These are phyloP conservation scores for Komagataella pastoris DNA, from an alignment of 805 yeast genomes.

Conservation along the genomic window DNA sequence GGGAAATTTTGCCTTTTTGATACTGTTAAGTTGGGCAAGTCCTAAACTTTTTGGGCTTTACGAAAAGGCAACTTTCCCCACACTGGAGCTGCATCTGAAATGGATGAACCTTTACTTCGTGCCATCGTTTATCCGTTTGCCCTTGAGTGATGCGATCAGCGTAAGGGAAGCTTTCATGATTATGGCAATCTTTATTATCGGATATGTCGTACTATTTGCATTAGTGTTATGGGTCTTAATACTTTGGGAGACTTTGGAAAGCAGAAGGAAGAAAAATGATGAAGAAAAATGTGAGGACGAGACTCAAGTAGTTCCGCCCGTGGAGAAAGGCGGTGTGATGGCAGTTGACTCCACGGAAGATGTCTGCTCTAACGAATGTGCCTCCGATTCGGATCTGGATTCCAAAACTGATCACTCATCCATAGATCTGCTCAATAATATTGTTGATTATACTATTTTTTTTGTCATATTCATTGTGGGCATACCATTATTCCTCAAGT, in stretches of 20 bases:
- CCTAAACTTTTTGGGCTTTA: constrained; percentile 15
- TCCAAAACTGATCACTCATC: constrained; percentile 2
- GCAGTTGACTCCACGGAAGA: not conserved
- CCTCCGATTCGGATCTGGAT: constrained; percentile 5
- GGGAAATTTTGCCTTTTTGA: constrained; percentile 28
- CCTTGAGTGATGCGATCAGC: constrained; percentile 50
- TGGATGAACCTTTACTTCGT: constrained; percentile 76
- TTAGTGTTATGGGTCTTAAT: constrained; percentile 33
- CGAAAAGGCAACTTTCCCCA: constrained; percentile 40
- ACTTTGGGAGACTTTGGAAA: not conserved
- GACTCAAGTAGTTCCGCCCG: not conserved
- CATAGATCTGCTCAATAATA: constrained; percentile 19
- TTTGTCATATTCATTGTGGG: constrained; percentile 35
- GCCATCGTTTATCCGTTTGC: constrained; percentile 63
- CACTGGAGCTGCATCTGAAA: constrained; percentile 19
- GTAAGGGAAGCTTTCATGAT: constrained; percentile 60
- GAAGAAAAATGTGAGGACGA: constrained; percentile 7
- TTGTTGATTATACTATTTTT: constrained; percentile 47
- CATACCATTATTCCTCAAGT: constrained; percentile 43
- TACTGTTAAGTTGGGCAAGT: constrained; percentile 7
- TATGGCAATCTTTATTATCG: constrained; percentile 60
- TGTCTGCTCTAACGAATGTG: not conserved
- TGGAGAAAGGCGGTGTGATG: not conserved
- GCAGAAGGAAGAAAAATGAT: constrained; percentile 8
- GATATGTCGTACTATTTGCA: constrained; percentile 40